Evolutionary conservation across 75 land plant species (phyloP).

Genomic region (Ceratopteris richardii): DNA sequence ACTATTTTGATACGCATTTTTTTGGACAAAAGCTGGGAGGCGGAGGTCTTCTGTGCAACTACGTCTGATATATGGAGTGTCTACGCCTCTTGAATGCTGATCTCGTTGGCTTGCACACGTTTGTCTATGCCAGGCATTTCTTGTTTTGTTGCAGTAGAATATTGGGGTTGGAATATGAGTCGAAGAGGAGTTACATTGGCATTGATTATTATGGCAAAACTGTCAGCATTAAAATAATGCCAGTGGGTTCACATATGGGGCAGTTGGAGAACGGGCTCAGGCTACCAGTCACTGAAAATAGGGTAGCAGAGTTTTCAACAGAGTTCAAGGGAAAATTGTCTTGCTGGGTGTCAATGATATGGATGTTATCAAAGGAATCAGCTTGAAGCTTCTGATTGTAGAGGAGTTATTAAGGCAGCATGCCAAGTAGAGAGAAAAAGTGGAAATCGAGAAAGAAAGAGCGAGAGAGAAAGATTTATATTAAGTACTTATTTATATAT

Average conservation of each 20-base stretch:
- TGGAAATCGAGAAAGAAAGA: too few relatives aligned
- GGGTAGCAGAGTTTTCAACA: constrained; percentile 43
- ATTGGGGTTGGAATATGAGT: constrained; percentile 33
- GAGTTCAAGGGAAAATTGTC: constrained; percentile 48
- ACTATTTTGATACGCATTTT: too few relatives aligned
- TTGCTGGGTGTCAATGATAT: constrained; percentile 52
- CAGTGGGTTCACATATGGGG: constrained; percentile 53
- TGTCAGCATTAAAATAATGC: constrained; percentile 41
- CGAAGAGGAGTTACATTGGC: constrained; percentile 49
- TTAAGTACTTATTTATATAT: too few relatives aligned
- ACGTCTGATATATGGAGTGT: too few relatives aligned
- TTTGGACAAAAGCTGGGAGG: too few relatives aligned
- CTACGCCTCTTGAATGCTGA: constrained; percentile 29
- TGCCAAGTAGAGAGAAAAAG: constrained; percentile 36
- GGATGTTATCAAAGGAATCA: constrained; percentile 88
- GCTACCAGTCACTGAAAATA: constrained; percentile 29
- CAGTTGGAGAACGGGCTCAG: constrained; percentile 53
- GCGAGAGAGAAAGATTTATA: too few relatives aligned
- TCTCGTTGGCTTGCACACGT: constrained; percentile 35
- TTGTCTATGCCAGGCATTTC: constrained; percentile 39
- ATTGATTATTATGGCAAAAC: constrained; percentile 47
- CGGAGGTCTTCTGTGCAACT: too few relatives aligned
- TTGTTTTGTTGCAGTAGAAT: constrained; percentile 36
- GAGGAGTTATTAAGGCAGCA: constrained; percentile 55
- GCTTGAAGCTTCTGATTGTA: constrained; percentile 60